Evolutionary conservation across 106 monocot genomes (phyloP).

Genomic region (Hemerocallis citrina): DNA sequence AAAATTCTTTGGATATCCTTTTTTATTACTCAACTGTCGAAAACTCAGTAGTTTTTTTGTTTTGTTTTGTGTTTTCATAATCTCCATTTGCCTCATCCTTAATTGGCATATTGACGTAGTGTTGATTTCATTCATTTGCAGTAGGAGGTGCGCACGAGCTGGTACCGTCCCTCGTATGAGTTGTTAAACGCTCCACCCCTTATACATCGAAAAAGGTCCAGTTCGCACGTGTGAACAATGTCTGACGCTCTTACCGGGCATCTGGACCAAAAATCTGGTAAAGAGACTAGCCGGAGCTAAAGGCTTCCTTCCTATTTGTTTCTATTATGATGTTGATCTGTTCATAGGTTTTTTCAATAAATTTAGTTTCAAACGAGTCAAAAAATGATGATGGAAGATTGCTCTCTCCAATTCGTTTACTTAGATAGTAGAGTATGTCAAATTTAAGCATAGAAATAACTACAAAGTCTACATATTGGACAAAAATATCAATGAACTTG

Average conservation of each 20-base stretch:
- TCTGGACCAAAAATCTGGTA: constrained; percentile 11
- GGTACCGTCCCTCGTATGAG: constrained; percentile 6
- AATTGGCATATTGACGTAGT: not conserved
- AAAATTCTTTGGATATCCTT: no score
- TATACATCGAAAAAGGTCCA: constrained; percentile 3
- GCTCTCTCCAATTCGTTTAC: no score
- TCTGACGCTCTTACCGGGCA: not conserved
- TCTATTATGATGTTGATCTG: not conserved
- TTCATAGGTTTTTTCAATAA: not conserved
- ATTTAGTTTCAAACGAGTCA: no score
- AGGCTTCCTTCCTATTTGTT: not conserved
- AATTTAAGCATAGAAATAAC: not conserved
- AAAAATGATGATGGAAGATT: no score
- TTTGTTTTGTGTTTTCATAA: no score
- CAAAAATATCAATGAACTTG: not conserved
- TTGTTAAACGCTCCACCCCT: constrained; percentile 4
- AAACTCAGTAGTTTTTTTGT: not conserved
- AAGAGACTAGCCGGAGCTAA: not conserved
- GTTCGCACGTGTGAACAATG: not conserved
- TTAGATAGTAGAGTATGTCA: not conserved
- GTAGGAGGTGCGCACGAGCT: not conserved
- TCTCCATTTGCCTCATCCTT: not conserved
- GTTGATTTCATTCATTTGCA: not conserved
- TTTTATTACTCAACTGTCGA: no score
- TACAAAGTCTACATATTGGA: not conserved